Evolutionary conservation across 192 early-diverging fungal species (phyloP).

Genomic region (Chytriomyces confervae): DNA sequence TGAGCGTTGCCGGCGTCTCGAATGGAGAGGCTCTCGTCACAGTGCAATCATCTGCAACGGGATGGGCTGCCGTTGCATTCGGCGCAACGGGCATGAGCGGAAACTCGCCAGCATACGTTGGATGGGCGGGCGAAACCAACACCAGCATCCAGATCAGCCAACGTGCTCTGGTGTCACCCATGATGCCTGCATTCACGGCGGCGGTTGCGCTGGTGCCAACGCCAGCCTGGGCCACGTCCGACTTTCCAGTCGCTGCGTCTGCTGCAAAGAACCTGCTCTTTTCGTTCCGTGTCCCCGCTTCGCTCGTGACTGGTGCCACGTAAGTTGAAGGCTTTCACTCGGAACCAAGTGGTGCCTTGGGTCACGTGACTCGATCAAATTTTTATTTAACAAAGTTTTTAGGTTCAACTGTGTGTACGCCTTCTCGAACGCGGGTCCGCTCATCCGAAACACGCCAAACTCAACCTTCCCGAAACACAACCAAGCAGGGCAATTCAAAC

Average conservation of each 20-base stretch:
- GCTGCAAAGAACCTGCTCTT: not conserved
- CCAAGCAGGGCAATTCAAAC: not conserved
- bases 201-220: not conserved
- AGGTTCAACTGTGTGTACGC: not conserved
- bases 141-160: slow-evolving; percentile 14
- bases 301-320: not conserved
- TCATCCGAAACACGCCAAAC: not conserved
- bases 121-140: slow-evolving; percentile 28
- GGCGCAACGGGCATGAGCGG: slow-evolving; percentile 31
- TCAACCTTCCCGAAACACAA: not conserved
- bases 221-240: not conserved
- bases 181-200: not conserved
- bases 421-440: not conserved
- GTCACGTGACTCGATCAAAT: slow-evolving; percentile 7
- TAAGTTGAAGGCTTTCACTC: not conserved
- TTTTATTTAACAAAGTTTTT: not conserved
- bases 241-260: not conserved
- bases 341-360: not conserved
- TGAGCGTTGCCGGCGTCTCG: not conserved
- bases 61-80: slow-evolving; percentile 43
- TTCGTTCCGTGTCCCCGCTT: not conserved
- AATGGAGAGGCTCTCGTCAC: slow-evolving; percentile 7
- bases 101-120: slow-evolving; percentile 33
- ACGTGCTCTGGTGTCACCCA: slow-evolving; percentile 2
- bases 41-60: slow-evolving; percentile 34